Base-by-base conservation (phyloP, 306 rosid species). In the Vigna reflexopilosa region DNA sequence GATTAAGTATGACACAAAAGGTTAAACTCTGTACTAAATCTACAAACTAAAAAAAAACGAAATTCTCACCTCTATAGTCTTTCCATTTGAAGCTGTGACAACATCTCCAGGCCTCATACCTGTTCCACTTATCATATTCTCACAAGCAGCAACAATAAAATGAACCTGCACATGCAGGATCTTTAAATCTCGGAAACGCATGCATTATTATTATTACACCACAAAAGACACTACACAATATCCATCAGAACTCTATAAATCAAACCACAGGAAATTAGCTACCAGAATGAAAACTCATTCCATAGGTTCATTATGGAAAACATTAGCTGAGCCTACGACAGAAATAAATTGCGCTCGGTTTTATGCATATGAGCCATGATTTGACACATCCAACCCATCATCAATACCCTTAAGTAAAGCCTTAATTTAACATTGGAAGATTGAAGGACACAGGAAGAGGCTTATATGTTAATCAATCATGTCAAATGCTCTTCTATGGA, bases 121-220 rank as follows among this genome's bases (percentile, higher is more conserved):
- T 50, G 97, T 89, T 86, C 99, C 98, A 85, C 99, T 96, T n/a
- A 96, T 96, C 99, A 96, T 96, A 79, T 96, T 96, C 91, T 96
- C 99, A 85, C 99, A 96, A 74, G 99, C 99, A 71, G 99, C 98
- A 49, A 96, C 97, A 42, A 96, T 77, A 84, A 96, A 96, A 85
- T 96, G 99, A 86, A 96, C 89, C 99, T 96, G 97, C 90, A 80
- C 4, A 73, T 30, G 72, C 50, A 70, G 56, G 77, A 67, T 20
- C 38, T 56, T 57, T 47, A 49, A 36, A 65, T 32, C 17, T 22
- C 38, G 24, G 34, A 44, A 72, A 2, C 32, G 15, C 63, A 76
- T 40, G 32, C 9, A 57, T 45, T 45, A 19, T 76, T 34, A 65
- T 38, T 42, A 68, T 75, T 57, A 73, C 64, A 52, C 79, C n/a